These are phyloP conservation scores for Aureobasidium musti DNA, from an alignment of 2,329 filamentous ascomycete species.

Conservation along the genomic window DNA sequence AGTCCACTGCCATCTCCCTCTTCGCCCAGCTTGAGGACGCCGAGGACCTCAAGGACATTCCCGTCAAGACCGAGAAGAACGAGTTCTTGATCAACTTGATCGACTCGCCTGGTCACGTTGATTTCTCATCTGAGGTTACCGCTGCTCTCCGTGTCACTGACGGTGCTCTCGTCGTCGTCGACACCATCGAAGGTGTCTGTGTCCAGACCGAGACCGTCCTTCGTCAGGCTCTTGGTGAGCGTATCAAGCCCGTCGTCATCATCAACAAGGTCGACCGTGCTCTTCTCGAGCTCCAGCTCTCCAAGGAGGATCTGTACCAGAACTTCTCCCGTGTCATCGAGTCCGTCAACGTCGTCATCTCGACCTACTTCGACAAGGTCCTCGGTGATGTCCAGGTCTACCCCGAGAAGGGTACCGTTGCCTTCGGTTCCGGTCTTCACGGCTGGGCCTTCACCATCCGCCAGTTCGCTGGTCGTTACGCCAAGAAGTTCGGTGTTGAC, in stretches of 20 bases:
- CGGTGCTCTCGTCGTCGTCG: constrained; percentile 98
- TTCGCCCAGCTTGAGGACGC: constrained; percentile 79
- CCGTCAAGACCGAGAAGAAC: constrained; percentile 82
- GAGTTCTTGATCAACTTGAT: constrained; percentile 99
- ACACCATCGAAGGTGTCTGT: constrained; percentile 99
- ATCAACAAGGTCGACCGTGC: constrained; percentile 99
- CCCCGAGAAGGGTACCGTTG: constrained; percentile 95
- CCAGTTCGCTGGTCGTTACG: constrained; percentile 93
- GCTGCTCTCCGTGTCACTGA: constrained; percentile 99
- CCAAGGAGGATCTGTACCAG: constrained; percentile 99
- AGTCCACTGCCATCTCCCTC: constrained; percentile 99
- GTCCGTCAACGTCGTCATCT: constrained; percentile 99
- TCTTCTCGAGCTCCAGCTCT: constrained; percentile 97
- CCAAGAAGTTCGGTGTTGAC: constrained; percentile 99
- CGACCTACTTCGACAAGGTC: constrained; percentile 95
- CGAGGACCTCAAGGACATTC: constrained; percentile 94
- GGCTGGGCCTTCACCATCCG: constrained; percentile 99
- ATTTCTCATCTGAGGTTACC: constrained; percentile 99
- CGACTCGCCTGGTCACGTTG: constrained; percentile 99
- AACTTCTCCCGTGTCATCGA: constrained; percentile 99
- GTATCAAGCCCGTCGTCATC: constrained; percentile 99
- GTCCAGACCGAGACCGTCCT: constrained; percentile 99
- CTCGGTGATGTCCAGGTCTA: constrained; percentile 99
- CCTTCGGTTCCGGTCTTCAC: constrained; percentile 99
- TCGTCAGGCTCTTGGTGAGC: constrained; percentile 98